These are phyloP conservation scores for Rosa persica DNA, from an alignment of 306 rosid genomes.

Conservation along the genomic window DNA sequence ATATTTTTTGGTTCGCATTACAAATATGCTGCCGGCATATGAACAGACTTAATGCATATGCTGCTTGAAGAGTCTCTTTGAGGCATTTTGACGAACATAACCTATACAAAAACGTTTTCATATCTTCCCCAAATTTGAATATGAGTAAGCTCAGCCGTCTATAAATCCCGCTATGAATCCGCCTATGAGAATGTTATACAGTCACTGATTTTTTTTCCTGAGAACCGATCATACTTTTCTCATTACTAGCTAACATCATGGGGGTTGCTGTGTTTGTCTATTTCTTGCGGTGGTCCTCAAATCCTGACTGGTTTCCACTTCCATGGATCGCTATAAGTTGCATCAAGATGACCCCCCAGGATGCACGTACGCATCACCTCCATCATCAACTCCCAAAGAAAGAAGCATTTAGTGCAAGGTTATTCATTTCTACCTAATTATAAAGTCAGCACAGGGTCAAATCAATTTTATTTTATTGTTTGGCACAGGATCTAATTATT, in stretches of 20 bases:
- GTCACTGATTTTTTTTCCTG: conserved; percentile 10
- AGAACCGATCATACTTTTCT: conserved; percentile 15
- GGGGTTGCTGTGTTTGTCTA: conserved; percentile 25
- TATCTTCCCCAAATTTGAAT: background rate
- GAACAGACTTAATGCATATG: too few relatives aligned
- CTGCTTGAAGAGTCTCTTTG: background rate
- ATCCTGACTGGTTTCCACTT: conserved; percentile 20
- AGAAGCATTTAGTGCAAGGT: background rate
- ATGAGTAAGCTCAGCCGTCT: background rate
- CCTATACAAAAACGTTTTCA: background rate
- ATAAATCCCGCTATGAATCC: background rate
- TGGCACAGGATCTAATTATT: background rate
- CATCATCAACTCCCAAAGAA: background rate
- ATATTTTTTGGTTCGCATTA: too few relatives aligned
- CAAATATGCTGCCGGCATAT: too few relatives aligned
- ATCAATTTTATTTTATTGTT: background rate
- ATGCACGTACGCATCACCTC: background rate
- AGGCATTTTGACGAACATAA: background rate
- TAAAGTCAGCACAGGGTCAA: background rate
- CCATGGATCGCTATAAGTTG: conserved; percentile 21
- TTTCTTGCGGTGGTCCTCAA: conserved; percentile 35
- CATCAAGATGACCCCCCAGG: conserved; percentile 28
- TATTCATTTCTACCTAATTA: background rate
- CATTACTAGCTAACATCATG: conserved; percentile 18
- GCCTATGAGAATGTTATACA: background rate